These are phyloP conservation scores for Myriosclerotinia scirpicola DNA, from an alignment of 2,329 filamentous ascomycete genomes.

Conservation along the genomic window DNA sequence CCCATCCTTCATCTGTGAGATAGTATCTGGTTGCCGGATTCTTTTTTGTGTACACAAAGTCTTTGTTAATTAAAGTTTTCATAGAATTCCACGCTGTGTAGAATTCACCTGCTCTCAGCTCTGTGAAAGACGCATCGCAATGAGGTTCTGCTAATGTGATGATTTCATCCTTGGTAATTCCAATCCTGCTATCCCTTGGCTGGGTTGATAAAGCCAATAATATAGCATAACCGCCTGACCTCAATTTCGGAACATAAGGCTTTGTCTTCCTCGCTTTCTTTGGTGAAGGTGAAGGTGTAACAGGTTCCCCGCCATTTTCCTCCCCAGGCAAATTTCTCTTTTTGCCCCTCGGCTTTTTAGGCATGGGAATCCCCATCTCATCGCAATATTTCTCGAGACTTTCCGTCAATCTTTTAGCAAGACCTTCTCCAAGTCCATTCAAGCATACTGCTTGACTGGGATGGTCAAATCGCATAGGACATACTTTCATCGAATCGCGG, in stretches of 20 bases:
- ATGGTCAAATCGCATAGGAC: constrained; percentile 63
- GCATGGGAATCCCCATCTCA: constrained; percentile 67
- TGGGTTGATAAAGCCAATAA: constrained; percentile 64
- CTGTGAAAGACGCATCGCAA: constrained; percentile 72
- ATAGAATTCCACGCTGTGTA: constrained; percentile 85
- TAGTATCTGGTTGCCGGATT: constrained; percentile 66
- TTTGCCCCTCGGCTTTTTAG: constrained; percentile 53
- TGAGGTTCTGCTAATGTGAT: constrained; percentile 69
- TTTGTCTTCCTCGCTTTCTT: constrained; percentile 63
- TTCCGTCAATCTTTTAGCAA: constrained; percentile 68
- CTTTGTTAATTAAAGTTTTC: constrained; percentile 71
- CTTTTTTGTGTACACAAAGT: constrained; percentile 70
- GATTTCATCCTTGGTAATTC: constrained; percentile 66
- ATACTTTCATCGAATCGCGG: constrained; percentile 73
- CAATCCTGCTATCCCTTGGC: constrained; percentile 53
- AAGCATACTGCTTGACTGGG: constrained; percentile 71
- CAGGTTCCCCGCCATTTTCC: constrained; percentile 16
- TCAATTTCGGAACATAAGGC: constrained; percentile 68
- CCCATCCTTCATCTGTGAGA: constrained; percentile 76
- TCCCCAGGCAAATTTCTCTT: constrained; percentile 23
- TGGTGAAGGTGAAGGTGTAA: constrained; percentile 33
- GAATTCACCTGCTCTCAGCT: constrained; percentile 63
- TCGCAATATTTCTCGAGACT: constrained; percentile 60
- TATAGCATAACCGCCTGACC: constrained; percentile 74
- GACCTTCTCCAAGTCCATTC: constrained; percentile 70